phyloP scores from a whole-genome alignment of 2,329 filamentous ascomycete species.

The Purpureocillium takamizusanense region DNA sequence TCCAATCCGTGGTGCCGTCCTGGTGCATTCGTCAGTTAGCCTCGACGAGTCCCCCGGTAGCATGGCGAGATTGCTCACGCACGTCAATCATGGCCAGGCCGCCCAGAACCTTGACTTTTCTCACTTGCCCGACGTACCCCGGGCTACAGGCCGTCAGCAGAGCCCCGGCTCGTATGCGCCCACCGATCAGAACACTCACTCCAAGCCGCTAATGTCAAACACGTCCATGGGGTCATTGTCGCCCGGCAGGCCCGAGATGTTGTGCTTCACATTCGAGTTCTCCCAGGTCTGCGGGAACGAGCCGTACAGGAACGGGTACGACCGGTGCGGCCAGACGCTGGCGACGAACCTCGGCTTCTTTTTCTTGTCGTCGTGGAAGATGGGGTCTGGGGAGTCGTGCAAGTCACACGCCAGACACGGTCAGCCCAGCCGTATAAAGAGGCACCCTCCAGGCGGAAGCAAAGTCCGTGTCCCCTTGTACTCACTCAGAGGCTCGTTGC shows the following conservation, averaged over 20 bases:
- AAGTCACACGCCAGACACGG: no score
- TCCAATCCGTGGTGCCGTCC: slow-evolving; percentile 27
- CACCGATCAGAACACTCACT: slow-evolving; percentile 12
- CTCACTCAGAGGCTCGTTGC: slow-evolving; percentile 28
- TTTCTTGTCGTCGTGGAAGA: slow-evolving; percentile 30
- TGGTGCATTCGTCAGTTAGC: no score
- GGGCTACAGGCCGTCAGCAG: slow-evolving; percentile 7
- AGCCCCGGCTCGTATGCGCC: slow-evolving; percentile 1
- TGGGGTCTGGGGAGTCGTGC: no score
- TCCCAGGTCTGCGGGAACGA: slow-evolving; percentile 37
- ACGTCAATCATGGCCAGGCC: slow-evolving; percentile 30
- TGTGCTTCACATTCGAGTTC: slow-evolving; percentile 28
- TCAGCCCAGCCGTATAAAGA: no score
- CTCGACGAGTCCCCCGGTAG: no score
- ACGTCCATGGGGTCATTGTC: slow-evolving; percentile 34
- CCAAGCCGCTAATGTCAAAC: slow-evolving; percentile 26
- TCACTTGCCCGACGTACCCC: slow-evolving; percentile 27
- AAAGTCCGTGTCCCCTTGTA: not conserved
- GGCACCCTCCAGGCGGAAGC: no score
- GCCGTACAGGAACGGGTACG: slow-evolving; percentile 32
- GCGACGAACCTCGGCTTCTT: slow-evolving; percentile 27
- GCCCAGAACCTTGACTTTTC: slow-evolving; percentile 32
- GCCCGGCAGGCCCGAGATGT: slow-evolving; percentile 25
- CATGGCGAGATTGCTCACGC: no score
- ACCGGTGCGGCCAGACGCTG: slow-evolving; percentile 32